These are phyloP conservation scores for Fraxinus sp. DNA, from an alignment of 305 asterid species.

Conservation along the genomic window DNA sequence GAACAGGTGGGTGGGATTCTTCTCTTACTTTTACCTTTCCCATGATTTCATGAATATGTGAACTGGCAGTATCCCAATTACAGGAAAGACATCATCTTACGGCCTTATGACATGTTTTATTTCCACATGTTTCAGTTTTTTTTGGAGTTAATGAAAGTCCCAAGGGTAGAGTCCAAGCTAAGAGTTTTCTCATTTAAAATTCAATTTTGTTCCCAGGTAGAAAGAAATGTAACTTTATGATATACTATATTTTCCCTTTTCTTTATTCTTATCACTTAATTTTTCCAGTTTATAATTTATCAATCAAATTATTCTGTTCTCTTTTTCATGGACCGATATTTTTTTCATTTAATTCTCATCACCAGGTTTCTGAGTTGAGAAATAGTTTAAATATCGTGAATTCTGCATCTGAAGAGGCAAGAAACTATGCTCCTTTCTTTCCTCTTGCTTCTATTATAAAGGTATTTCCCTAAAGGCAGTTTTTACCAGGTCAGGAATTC, in stretches of 20 bases:
- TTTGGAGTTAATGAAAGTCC: constrained; percentile 83
- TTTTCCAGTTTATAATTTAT: constrained; percentile 12
- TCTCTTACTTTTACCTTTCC: constrained; percentile 9
- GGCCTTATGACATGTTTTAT: neutral
- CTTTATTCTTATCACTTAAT: neutral
- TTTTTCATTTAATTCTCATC: constrained; percentile 7
- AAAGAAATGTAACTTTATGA: constrained; percentile 10
- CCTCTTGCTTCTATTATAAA: constrained; percentile 1
- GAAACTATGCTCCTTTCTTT: constrained; percentile 26
- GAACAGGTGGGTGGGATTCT: constrained; percentile 56
- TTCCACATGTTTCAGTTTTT: constrained; percentile 55
- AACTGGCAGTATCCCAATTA: constrained; percentile 9
- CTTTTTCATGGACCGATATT: neutral
- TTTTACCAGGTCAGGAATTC: constrained; percentile 73
- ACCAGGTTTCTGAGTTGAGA: constrained; percentile 68
- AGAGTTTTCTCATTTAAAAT: constrained; percentile 73
- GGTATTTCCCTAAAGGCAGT: constrained; percentile 18
- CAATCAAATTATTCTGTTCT: constrained; percentile 3
- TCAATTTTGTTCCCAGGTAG: constrained; percentile 72
- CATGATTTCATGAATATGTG: constrained; percentile 7
- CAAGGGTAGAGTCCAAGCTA: constrained; percentile 78
- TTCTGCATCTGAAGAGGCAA: constrained; percentile 78
- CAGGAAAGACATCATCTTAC: neutral
- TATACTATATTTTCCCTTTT: constrained; percentile 6
- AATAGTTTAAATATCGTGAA: constrained; percentile 56